Percentiles rank a stretch among this genome's conserved stretches.
These are phyloP conservation scores for Calonectria hawksworthii DNA, from an alignment of 2,329 filamentous ascomycete species.

Conservation along the genomic window DNA sequence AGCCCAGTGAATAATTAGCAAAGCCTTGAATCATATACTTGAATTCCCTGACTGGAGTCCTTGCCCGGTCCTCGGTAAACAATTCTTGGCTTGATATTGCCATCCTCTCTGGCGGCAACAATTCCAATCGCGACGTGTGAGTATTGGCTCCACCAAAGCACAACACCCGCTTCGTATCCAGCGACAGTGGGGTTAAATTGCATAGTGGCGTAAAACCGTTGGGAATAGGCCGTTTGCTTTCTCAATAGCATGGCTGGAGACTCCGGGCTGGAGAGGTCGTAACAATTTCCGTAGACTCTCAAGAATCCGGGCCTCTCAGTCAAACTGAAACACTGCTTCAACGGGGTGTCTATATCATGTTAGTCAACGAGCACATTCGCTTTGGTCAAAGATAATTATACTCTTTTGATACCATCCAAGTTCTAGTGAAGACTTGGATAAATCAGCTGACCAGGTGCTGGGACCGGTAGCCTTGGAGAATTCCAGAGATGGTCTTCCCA, in stretches of 20 bases:
- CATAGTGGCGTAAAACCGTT: conserved; percentile 59
- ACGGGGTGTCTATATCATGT: conserved; percentile 36
- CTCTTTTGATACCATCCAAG: conserved; percentile 48
- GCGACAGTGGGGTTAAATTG: conserved; percentile 59
- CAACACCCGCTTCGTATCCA: conserved; percentile 65
- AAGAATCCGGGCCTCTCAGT: conserved; percentile 58
- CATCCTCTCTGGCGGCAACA: conserved; percentile 23
- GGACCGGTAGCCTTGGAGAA: neutral
- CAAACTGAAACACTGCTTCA: conserved; percentile 58
- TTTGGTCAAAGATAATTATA: neutral
- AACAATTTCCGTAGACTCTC: conserved; percentile 66
- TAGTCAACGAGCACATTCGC: neutral
- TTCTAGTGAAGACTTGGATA: conserved; percentile 31
- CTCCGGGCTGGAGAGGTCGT: conserved; percentile 63
- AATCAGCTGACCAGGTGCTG: conserved; percentile 35
- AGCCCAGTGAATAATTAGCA: neutral
- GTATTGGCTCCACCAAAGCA: conserved; percentile 67
- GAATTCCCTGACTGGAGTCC: conserved; percentile 8
- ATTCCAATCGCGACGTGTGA: conserved; percentile 51
- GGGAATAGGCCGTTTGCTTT: conserved; percentile 63
- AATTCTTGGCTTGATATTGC: neutral
- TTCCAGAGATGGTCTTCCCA: conserved; percentile 26
- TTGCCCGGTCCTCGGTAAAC: conserved; percentile 22
- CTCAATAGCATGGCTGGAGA: conserved; percentile 66
- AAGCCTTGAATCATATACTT: conserved; percentile 24